These are phyloP conservation scores for Syncephalastrum racemosum DNA, from an alignment of 371 early-diverging fungal species.

Conservation along the genomic window DNA sequence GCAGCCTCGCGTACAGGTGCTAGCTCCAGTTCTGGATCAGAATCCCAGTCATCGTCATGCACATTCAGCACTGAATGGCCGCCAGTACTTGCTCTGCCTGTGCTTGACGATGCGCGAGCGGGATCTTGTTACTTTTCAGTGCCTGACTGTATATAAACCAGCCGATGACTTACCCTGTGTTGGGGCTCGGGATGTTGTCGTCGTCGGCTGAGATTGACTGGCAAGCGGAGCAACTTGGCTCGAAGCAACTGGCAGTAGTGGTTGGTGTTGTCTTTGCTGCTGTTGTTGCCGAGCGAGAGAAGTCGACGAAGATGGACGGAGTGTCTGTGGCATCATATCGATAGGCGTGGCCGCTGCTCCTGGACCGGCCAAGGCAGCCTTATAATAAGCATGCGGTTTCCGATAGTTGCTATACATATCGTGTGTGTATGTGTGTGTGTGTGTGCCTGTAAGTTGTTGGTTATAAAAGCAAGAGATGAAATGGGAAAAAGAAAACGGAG, in stretches of 20 bases:
- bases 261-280: too few species aligned
- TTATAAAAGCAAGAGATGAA: constrained; percentile 8
- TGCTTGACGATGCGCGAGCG: constrained; percentile 1
- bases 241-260: too few species aligned
- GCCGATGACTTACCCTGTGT: too few species aligned
- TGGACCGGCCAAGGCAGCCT: constrained; percentile 9
- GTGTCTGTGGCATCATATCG: too few species aligned
- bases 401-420: constrained; percentile 8
- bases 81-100: constrained; percentile 9
- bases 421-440: constrained; percentile 2
- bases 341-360: neutral
- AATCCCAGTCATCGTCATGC: constrained; percentile 28
- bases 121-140: too few species aligned
- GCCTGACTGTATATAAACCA: too few species aligned
- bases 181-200: too few species aligned
- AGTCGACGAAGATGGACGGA: too few species aligned
- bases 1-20: constrained; percentile 18
- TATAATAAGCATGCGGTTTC: constrained; percentile 11
- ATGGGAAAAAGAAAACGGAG: constrained; percentile 7
- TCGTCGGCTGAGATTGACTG: too few species aligned
- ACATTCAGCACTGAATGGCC: too few species aligned
- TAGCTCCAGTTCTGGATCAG: constrained; percentile 32
- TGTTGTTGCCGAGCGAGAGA: too few species aligned
- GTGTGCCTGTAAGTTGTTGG: constrained; percentile 4
- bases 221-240: too few species aligned